A percentile compares a stretch with the other conserved stretches of the same genome.
Evolutionary conservation across 768 basidiomycete species (phyloP).

Genomic region (Pleurotus pulmonarius): DNA sequence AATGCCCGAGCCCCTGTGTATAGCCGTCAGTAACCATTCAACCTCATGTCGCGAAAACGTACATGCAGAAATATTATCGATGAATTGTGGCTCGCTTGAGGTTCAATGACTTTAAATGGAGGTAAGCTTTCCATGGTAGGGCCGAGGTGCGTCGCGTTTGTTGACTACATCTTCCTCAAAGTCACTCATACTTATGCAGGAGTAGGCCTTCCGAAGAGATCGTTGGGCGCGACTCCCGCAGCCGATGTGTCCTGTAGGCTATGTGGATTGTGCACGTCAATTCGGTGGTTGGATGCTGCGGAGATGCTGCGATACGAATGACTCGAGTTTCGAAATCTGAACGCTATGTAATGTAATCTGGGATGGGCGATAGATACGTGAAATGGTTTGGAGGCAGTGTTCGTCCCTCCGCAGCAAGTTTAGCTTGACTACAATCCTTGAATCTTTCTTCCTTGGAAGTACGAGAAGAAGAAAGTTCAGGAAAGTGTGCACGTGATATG

Average conservation of each 20-base stretch:
- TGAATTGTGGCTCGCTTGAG: not conserved
- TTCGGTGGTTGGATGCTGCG: not conserved
- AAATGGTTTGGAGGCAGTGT: not conserved
- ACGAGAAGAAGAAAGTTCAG: no score
- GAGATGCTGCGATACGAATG: slow-evolving; percentile 4
- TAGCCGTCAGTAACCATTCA: no score
- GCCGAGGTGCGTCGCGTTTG: not conserved
- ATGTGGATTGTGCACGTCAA: not conserved
- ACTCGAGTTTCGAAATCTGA: not conserved
- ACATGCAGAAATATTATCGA: slow-evolving; percentile 4
- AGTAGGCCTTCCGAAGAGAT: not conserved
- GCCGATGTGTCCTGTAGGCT: not conserved
- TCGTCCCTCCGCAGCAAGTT: not conserved
- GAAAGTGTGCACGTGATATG: not conserved
- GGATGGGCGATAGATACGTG: no score
- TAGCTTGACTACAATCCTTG: not conserved
- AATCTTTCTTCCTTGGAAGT: no score
- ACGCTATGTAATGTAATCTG: no score
- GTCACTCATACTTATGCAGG: slow-evolving; percentile 1
- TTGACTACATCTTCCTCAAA: not conserved
- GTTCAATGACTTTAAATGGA: not conserved
- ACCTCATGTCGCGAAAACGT: not conserved
- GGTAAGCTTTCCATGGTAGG: not conserved
- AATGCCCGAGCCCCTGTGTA: slow-evolving; percentile 36
- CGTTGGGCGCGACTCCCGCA: slow-evolving; percentile 1